Evolutionary conservation across 345 rosid genomes (phyloP).

Genomic region (Salix koriyanagi): DNA sequence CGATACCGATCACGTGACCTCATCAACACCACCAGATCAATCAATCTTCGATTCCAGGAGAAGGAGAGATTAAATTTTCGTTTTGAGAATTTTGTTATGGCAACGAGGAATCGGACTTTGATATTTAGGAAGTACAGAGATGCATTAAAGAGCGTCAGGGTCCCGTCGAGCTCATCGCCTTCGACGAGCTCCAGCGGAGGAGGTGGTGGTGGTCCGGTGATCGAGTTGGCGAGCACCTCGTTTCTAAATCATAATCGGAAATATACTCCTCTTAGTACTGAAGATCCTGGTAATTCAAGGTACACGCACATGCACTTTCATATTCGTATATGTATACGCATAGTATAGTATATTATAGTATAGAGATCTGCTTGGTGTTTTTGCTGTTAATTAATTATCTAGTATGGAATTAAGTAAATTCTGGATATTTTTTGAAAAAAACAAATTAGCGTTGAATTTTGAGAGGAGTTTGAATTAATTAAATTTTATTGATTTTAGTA

Average conservation of each 20-base stretch:
- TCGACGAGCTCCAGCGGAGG: conserved; percentile 39
- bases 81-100: conserved; percentile 42
- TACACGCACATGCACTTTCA: conserved; percentile 3
- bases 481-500: background rate
- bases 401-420: background rate
- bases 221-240: conserved; percentile 84
- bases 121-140: conserved; percentile 72
- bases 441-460: no score
- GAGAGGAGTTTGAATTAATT: no score
- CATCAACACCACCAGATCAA: background rate
- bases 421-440: no score
- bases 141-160: conserved; percentile 84
- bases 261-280: conserved; percentile 82
- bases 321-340: background rate
- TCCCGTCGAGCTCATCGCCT: conserved; percentile 41
- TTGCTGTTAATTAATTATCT: background rate
- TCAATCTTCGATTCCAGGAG: background rate
- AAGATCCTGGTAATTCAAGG: conserved; percentile 87
- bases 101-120: conserved; percentile 77
- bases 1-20: background rate
- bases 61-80: background rate
- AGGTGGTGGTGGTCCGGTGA: conserved; percentile 65
- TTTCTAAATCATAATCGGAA: conserved; percentile 57
- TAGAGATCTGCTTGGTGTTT: background rate
- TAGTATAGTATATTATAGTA: background rate